These are phyloP conservation scores for Prinsepia uniflora DNA, from an alignment of 306 rosid species.

Conservation along the genomic window DNA sequence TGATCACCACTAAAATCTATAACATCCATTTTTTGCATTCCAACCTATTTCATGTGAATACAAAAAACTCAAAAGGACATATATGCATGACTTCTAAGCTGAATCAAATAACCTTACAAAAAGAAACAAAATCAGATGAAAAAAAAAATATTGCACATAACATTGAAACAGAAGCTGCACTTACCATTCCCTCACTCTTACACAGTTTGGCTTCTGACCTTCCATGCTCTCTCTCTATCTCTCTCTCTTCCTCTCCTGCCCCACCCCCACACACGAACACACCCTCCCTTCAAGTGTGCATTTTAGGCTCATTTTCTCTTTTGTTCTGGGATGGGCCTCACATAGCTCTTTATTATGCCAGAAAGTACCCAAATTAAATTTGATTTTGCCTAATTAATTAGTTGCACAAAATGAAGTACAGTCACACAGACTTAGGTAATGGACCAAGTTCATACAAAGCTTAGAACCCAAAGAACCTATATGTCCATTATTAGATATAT, in stretches of 20 bases:
- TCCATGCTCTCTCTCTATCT: background rate
- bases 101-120: background rate
- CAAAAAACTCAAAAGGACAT: background rate
- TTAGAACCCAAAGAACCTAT: background rate
- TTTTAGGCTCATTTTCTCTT: background rate
- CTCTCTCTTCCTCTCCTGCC: background rate
- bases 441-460: background rate
- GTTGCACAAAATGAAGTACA: background rate
- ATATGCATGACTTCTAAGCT: background rate
- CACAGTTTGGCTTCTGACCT: background rate
- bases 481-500: background rate
- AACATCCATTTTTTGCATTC: background rate
- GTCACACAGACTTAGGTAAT: background rate
- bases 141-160: background rate
- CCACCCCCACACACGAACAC: background rate
- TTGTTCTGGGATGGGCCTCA: background rate
- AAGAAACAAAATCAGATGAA: slow-evolving; percentile 4
- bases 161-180: background rate
- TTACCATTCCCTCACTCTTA: slow-evolving; percentile 3
- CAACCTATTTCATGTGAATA: background rate
- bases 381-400: background rate
- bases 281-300: background rate
- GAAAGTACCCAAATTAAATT: background rate
- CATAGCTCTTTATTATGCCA: background rate
- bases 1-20: slow-evolving; percentile 8